phyloP scores from a whole-genome alignment of 768 basidiomycete genomes.

The Cytidiella melzeri region DNA sequence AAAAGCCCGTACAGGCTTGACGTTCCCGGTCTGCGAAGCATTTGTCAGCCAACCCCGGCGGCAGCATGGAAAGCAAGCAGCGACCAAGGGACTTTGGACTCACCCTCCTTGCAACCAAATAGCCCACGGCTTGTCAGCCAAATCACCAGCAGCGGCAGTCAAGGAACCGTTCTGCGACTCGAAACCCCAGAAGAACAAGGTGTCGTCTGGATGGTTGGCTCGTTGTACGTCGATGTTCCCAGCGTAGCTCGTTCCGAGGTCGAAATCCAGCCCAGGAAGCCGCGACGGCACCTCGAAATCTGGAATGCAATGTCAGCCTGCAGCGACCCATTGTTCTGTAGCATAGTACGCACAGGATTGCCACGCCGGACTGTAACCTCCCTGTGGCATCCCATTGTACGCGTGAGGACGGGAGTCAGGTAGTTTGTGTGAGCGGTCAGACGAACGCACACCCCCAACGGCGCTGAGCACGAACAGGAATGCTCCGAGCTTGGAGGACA shows the following conservation, averaged over 20 bases:
- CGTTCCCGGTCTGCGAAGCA: conserved; percentile 47
- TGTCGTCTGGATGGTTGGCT: conserved; percentile 30
- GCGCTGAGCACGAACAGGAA: no score
- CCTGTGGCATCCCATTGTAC: conserved; percentile 36
- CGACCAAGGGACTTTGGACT: no score
- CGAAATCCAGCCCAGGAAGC: conserved; percentile 29
- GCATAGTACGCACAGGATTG: conserved; percentile 24
- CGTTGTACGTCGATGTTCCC: conserved; percentile 30
- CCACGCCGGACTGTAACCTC: conserved; percentile 25
- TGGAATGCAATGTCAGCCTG: conserved; percentile 7
- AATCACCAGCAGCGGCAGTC: conserved; percentile 21
- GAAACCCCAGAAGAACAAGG: conserved; percentile 36
- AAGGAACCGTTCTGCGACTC: conserved; percentile 32
- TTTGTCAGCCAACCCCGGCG: conserved; percentile 27
- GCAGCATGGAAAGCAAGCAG: not conserved
- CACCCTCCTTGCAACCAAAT: conserved; percentile 35
- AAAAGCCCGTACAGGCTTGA: conserved; percentile 63
- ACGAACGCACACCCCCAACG: no score
- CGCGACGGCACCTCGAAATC: conserved; percentile 31
- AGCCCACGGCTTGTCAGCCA: conserved; percentile 27
- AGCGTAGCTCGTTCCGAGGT: conserved; percentile 29
- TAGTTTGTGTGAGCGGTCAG: no score
- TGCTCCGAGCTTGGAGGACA: no score
- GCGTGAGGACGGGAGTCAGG: conserved; percentile 29
- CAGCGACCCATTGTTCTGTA: not conserved